Percentiles rank a stretch among this genome's conserved stretches.
Evolutionary conservation across 331 rosid species (phyloP).

Genomic region (Quercus tomentella): DNA sequence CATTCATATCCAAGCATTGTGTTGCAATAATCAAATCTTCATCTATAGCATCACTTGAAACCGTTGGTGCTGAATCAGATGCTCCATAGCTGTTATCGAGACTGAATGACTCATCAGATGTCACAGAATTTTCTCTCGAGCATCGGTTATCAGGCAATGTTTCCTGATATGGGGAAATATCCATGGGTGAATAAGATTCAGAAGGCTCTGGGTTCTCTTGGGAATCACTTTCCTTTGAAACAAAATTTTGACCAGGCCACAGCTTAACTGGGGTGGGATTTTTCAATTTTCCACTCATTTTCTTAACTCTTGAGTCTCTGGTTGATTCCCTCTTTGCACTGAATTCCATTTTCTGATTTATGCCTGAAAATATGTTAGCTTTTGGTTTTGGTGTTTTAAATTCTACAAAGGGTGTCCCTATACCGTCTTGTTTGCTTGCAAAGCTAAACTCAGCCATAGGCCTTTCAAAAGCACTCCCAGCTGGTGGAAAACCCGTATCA

Average conservation of each 20-base stretch:
- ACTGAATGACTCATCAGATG: constrained; percentile 51
- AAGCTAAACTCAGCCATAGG: constrained; percentile 40
- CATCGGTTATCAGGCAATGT: constrained; percentile 40
- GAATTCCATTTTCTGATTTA: constrained; percentile 39
- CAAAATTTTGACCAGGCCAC: constrained; percentile 43
- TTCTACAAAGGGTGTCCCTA: constrained; percentile 45
- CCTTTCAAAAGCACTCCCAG: constrained; percentile 35
- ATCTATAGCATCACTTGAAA: constrained; percentile 41
- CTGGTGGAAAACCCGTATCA: constrained; percentile 23
- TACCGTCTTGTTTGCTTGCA: constrained; percentile 40
- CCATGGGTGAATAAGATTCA: constrained; percentile 85
- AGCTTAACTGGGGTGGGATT: constrained; percentile 35
- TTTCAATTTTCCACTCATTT: constrained; percentile 45
- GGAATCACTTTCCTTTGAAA: constrained; percentile 37
- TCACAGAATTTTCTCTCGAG: constrained; percentile 52
- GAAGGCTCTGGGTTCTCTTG: constrained; percentile 43
- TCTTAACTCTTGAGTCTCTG: constrained; percentile 46
- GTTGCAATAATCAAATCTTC: constrained; percentile 63
- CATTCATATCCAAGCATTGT: constrained; percentile 41
- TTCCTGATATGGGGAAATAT: constrained; percentile 85
- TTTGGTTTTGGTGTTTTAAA: constrained; percentile 51
- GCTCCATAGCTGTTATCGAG: constrained; percentile 25
- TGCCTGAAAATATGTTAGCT: constrained; percentile 28
- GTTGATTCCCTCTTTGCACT: constrained; percentile 44
- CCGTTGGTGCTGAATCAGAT: constrained; percentile 34